Evolutionary conservation across 768 basidiomycete genomes (phyloP).

Genomic region (Goffeauzyma gilvescens): DNA sequence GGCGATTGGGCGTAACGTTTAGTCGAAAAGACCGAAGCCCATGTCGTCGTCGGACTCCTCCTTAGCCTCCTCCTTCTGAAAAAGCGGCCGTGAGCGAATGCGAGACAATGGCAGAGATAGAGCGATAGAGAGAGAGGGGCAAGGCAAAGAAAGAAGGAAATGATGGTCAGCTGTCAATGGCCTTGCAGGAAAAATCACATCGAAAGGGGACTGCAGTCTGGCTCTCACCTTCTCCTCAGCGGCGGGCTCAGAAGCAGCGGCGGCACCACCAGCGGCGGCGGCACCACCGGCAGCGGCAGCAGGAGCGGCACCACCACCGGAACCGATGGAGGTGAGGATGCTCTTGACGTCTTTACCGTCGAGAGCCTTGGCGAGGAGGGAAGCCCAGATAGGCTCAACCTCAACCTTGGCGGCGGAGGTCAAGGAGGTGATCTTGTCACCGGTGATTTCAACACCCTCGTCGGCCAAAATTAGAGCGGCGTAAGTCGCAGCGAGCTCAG

Average conservation of each 20-base stretch:
- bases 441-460: slow-evolving; percentile 91
- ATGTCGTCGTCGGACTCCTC: slow-evolving; percentile 22
- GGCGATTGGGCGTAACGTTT: slow-evolving; percentile 14
- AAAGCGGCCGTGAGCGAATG: too few species aligned
- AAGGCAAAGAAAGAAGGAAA: too few species aligned
- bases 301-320: slow-evolving; percentile 72
- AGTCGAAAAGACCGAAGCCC: slow-evolving; percentile 29
- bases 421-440: slow-evolving; percentile 78
- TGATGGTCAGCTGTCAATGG: slow-evolving; percentile 1
- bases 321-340: slow-evolving; percentile 80
- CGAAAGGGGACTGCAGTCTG: slow-evolving; percentile 35
- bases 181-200: not conserved
- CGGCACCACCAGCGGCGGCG: slow-evolving; percentile 42
- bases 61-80: slow-evolving; percentile 27
- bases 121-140: not conserved
- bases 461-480: slow-evolving; percentile 97
- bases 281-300: slow-evolving; percentile 41
- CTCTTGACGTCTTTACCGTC: slow-evolving; percentile 97
- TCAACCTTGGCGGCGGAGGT: slow-evolving; percentile 67
- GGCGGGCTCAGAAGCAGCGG: slow-evolving; percentile 42
- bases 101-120: slow-evolving; percentile 3
- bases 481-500: slow-evolving; percentile 83
- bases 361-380: slow-evolving; percentile 89
- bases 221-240: slow-evolving; percentile 65
- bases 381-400: slow-evolving; percentile 90